These are phyloP conservation scores for Colletotrichum graminicola DNA, from an alignment of 2,329 filamentous ascomycete genomes.

Conservation along the genomic window DNA sequence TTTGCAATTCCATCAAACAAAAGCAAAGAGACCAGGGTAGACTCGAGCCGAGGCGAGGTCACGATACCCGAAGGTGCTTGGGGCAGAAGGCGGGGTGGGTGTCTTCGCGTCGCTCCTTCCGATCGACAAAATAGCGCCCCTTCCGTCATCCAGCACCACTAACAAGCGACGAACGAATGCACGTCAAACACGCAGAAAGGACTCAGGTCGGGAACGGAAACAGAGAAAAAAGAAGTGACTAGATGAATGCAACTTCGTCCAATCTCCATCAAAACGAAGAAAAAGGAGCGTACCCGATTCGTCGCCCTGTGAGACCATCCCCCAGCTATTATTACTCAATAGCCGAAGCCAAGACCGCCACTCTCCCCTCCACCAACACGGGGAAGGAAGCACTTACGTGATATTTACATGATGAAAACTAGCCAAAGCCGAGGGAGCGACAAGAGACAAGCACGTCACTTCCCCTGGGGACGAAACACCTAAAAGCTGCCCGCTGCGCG, in stretches of 20 bases:
- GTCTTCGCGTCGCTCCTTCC: not conserved
- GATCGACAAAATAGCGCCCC: not conserved
- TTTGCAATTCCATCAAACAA: not conserved
- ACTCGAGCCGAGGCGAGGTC: conserved; percentile 5
- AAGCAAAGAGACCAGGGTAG: not conserved
- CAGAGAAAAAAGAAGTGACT: not conserved
- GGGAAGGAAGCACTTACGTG: conserved; percentile 35
- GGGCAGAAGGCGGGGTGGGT: too few relatives aligned
- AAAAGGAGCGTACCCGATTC: conserved; percentile 10
- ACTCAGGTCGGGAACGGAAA: not conserved
- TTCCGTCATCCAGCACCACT: not conserved
- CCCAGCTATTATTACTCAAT: not conserved
- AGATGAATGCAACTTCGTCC: not conserved
- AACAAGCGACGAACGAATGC: not conserved
- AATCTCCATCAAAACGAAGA: not conserved
- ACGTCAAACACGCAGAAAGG: not conserved
- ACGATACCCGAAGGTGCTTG: not conserved
- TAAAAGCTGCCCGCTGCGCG: not conserved
- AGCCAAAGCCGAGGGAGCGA: not conserved
- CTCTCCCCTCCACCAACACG: conserved; percentile 1
- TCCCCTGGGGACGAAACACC: not conserved
- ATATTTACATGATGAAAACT: conserved; percentile 42
- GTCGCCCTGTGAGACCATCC: conserved; percentile 1
- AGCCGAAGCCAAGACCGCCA: conserved; percentile 31
- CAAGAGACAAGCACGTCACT: conserved; percentile 4